Base-by-base conservation (phyloP, 2,329 filamentous ascomycete species). In the Fusarium haematococcum region DNA sequence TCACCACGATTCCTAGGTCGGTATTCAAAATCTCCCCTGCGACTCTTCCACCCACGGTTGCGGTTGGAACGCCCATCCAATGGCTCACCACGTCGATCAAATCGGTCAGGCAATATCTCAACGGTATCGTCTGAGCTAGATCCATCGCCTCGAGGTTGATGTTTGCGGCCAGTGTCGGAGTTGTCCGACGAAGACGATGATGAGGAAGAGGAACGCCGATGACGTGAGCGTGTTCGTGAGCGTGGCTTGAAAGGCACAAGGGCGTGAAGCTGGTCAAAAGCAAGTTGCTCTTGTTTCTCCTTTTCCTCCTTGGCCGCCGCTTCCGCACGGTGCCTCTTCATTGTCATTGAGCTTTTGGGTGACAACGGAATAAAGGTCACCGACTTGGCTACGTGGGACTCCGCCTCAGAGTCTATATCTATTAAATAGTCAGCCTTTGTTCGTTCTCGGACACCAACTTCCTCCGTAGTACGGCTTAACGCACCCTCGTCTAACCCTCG, bases 351-450 rank as follows among this genome's bases (percentile, higher is more conserved):
- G 18, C 86, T 88, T 62, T 86, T 84, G 1, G 87, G 87, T 4
- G 87, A 89, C 45, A 89, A 76, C 0, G 87, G 87, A 3, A 84
- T 83, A 64, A 88, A 89, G 2, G 80, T 74, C 1, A 89, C 86
- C 1, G 85, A 84, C 69, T 87, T 87, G 25, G 81, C 48, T 6
- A 48, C 59, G 13, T 61, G 65, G 27, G 66, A 63, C 32, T 64
- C 73, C 5, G 65, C 70, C 14, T 72, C 75, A 27, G 71, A 71
- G 18, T 72, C 79, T 79, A 84, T 71, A 79, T 80, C 83, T 85
- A 39, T 35, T 33, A 8, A 7, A 8, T 10, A 60, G 73, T 81
- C 63, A 81, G 80, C 67, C 52, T 63, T 65, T 27, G n/a, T 32
- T 59, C 39, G 18, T 48, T 16, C 32, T 11, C 8, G 37, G 18